Conservation (phyloP, 345 rosid species). For the Gossypium rotundifolium region DNA sequence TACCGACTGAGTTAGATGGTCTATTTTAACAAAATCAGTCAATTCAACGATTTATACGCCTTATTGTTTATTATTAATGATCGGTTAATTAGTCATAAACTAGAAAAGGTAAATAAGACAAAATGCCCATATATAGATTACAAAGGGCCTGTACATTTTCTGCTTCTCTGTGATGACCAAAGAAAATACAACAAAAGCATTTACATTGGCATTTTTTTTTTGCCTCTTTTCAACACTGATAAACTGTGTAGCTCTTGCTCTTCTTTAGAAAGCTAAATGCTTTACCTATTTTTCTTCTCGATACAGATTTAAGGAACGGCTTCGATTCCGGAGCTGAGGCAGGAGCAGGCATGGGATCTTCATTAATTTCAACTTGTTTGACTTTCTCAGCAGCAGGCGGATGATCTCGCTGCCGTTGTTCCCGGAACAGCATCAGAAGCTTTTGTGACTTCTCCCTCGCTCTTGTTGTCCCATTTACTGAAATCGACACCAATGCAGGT, state of each 20-base stretch:
- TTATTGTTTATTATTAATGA: too few species aligned
- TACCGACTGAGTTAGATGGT: conserved; percentile 40
- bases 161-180: conserved; percentile 31
- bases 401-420: conserved; percentile 81
- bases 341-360: conserved; percentile 26
- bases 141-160: conserved; percentile 57
- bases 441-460: conserved; percentile 91
- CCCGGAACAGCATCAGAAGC: conserved; percentile 79
- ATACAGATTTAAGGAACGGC: conserved; percentile 56
- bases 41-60: too few species aligned
- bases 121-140: conserved; percentile 32
- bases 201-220: conserved; percentile 29
- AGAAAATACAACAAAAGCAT: conserved; percentile 24
- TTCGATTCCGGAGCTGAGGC: conserved; percentile 40
- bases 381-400: conserved; percentile 28
- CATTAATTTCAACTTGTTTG: conserved; percentile 27
- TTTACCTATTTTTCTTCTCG: conserved; percentile 63
- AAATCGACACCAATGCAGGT: conserved; percentile 82
- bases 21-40: background rate
- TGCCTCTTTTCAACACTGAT: conserved; percentile 32
- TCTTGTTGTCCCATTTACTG: conserved; percentile 80
- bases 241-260: conserved; percentile 82
- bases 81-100: background rate
- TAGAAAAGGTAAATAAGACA: background rate
- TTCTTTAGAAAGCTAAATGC: conserved; percentile 78